Conservation (phyloP, 192 early-diverging fungal genomes). For the Borealophlyctis nickersoniae region DNA sequence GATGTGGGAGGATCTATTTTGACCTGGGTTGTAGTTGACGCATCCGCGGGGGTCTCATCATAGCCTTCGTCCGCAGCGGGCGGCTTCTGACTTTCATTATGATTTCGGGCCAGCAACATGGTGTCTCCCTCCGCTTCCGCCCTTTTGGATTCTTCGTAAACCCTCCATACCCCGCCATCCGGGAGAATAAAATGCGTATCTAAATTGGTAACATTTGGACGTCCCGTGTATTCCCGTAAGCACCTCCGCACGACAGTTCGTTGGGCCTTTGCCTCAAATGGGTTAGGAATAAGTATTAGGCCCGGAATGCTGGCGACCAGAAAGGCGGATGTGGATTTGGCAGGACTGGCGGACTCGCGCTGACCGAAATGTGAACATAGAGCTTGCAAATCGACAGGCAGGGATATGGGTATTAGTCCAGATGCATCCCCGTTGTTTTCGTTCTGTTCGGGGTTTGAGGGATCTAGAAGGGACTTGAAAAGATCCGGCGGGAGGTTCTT, state of each 20-base stretch:
- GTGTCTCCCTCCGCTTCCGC: background rate
- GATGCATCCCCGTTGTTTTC: background rate
- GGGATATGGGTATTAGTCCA: background rate
- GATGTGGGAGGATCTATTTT: slow-evolving; percentile 44
- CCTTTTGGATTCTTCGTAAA: slow-evolving; percentile 34
- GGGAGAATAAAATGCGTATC: slow-evolving; percentile 82
- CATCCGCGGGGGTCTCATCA: background rate
- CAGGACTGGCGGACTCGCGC: background rate
- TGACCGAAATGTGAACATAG: background rate
- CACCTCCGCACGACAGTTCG: slow-evolving; percentile 66
- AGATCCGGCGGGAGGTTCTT: slow-evolving; percentile 17
- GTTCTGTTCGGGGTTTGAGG: background rate
- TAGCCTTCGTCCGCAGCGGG: background rate
- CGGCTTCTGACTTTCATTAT: slow-evolving; percentile 5
- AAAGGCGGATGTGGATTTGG: slow-evolving; percentile 21
- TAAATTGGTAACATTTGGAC: slow-evolving; percentile 84
- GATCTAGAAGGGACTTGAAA: slow-evolving; percentile 15
- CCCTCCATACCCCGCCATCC: slow-evolving; percentile 56
- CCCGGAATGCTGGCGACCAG: slow-evolving; percentile 51
- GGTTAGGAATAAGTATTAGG: slow-evolving; percentile 75
- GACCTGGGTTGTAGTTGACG: background rate
- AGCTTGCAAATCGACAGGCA: slow-evolving; percentile 1
- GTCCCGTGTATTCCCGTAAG: slow-evolving; percentile 68
- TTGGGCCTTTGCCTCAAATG: slow-evolving; percentile 72
- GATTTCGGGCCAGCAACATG: slow-evolving; percentile 9